These are phyloP conservation scores for Penicillium egyptiacum DNA, from an alignment of 495 filamentous ascomycete genomes.

Conservation along the genomic window DNA sequence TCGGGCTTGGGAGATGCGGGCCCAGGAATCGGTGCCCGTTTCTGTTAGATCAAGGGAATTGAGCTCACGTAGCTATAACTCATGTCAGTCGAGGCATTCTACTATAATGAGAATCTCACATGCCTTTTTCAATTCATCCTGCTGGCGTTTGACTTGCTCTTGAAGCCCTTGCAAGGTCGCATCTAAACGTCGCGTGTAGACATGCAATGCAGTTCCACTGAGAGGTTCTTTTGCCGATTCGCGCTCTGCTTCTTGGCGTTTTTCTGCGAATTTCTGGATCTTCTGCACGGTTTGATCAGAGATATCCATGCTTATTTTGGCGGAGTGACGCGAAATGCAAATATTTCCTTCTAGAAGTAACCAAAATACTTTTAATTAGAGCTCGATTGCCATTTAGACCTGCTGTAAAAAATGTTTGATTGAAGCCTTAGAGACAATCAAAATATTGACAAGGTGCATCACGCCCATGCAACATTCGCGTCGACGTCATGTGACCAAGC, in stretches of 20 bases:
- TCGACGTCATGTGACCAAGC: conserved; percentile 11
- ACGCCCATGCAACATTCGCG: conserved; percentile 3
- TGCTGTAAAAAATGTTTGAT: conserved; percentile 4
- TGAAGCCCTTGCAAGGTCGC: conserved; percentile 64
- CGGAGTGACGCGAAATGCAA: neutral
- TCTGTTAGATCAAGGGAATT: conserved; percentile 45
- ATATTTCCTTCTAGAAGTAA: conserved; percentile 1
- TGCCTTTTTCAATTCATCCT: conserved; percentile 59
- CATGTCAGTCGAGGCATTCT: conserved; percentile 19
- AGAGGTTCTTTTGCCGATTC: conserved; percentile 36
- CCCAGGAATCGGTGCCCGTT: conserved; percentile 38
- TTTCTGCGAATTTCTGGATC: conserved; percentile 39
- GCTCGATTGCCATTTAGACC: neutral
- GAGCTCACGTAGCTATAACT: conserved; percentile 44
- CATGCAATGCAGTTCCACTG: conserved; percentile 34
- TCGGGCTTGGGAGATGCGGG: conserved; percentile 53
- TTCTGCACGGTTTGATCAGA: conserved; percentile 37
- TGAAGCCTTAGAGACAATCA: conserved; percentile 5
- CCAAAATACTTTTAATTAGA: neutral
- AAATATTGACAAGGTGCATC: conserved; percentile 1
- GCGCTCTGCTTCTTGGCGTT: conserved; percentile 38
- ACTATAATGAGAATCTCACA: neutral
- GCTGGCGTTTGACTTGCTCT: conserved; percentile 62
- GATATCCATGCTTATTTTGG: conserved; percentile 32
- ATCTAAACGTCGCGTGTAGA: conserved; percentile 56